phyloP scores from a whole-genome alignment of 2,329 filamentous ascomycete species.

The Pseudogymnoascus sp. region DNA sequence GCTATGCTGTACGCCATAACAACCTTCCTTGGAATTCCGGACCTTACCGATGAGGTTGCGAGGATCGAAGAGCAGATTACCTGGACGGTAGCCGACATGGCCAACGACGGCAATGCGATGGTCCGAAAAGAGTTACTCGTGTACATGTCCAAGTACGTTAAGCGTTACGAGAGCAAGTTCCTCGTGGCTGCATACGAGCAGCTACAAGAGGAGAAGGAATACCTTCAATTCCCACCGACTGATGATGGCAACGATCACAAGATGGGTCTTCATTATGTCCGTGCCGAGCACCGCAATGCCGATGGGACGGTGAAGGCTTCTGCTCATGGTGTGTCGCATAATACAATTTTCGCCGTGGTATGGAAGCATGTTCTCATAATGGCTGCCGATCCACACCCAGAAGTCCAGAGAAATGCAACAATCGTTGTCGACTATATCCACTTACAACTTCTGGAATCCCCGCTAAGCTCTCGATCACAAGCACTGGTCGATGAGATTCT shows the following conservation, averaged over 20 bases:
- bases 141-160: conserved; percentile 86
- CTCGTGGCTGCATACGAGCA: conserved; percentile 88
- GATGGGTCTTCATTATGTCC: conserved; percentile 55
- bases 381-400: conserved; percentile 88
- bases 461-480: conserved; percentile 63
- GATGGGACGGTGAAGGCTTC: conserved; percentile 51
- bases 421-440: conserved; percentile 84
- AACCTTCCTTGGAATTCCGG: conserved; percentile 87
- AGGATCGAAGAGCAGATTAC: conserved; percentile 87
- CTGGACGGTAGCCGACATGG: conserved; percentile 82
- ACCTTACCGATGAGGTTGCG: conserved; percentile 83
- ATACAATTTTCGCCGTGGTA: conserved; percentile 84
- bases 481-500: conserved; percentile 66
- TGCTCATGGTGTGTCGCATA: conserved; percentile 61
- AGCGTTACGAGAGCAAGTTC: conserved; percentile 87
- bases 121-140: conserved; percentile 89
- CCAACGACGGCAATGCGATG: conserved; percentile 86
- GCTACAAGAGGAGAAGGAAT: conserved; percentile 72
- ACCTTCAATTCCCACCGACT: conserved; percentile 47
- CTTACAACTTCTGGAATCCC: conserved; percentile 66
- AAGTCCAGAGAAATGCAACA: conserved; percentile 78
- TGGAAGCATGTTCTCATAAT: conserved; percentile 91
- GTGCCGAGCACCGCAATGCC: conserved; percentile 45
- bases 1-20: conserved; percentile 91
- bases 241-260: conserved; percentile 51